phyloP scores from a whole-genome alignment of 1,139 yeast genomes.

The Scheffersomyces lignicola region DNA sequence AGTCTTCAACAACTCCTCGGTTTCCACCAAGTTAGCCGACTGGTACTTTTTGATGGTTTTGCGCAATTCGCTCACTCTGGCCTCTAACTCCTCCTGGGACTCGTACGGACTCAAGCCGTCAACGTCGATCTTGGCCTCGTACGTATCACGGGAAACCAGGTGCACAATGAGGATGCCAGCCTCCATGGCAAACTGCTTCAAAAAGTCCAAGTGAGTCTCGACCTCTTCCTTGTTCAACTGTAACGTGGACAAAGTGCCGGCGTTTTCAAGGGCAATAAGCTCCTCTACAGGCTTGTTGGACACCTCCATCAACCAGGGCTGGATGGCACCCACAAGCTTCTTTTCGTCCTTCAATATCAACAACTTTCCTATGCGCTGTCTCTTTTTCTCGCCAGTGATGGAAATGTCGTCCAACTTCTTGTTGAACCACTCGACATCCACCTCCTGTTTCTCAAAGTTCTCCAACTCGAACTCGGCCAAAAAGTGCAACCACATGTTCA shows the following conservation, averaged over 20 bases:
- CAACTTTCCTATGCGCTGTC: constrained; percentile 65
- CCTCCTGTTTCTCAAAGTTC: constrained; percentile 75
- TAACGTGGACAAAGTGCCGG: constrained; percentile 48
- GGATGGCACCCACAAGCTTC: constrained; percentile 57
- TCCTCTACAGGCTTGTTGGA: constrained; percentile 27
- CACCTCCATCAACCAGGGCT: constrained; percentile 66
- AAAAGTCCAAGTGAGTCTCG: constrained; percentile 53
- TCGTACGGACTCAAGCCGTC: constrained; percentile 73
- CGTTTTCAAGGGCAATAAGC: constrained; percentile 38
- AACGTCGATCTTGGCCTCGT: constrained; percentile 62
- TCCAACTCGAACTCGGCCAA: constrained; percentile 75
- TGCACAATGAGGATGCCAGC: constrained; percentile 67
- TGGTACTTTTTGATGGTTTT: constrained; percentile 64
- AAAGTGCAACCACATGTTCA: constrained; percentile 71
- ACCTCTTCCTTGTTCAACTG: constrained; percentile 50
- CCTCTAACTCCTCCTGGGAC: constrained; percentile 59
- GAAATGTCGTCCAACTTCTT: constrained; percentile 80
- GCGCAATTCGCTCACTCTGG: constrained; percentile 44
- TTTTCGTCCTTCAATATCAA: constrained; percentile 73
- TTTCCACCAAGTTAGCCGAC: constrained; percentile 64
- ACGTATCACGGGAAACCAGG: constrained; percentile 53
- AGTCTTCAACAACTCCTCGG: constrained; percentile 61
- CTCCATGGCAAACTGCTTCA: constrained; percentile 63
- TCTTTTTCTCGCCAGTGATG: constrained; percentile 65
- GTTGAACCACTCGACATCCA: constrained; percentile 91